Evolutionary conservation across 306 rosid species (phyloP), one percentile per base, ranked within the genome.

Genomic region (Vicia sativa): DNA sequence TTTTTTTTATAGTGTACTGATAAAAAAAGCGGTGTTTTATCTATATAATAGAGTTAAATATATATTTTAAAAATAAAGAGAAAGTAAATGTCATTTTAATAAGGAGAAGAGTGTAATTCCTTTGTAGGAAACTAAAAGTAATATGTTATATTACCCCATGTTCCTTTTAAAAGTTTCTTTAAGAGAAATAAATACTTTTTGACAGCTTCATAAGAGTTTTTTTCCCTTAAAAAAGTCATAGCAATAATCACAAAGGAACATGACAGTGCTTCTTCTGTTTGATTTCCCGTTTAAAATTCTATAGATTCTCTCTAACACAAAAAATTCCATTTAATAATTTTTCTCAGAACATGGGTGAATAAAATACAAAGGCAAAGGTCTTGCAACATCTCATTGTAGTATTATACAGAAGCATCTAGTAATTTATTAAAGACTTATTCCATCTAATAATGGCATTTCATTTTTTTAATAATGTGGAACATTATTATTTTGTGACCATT

Each of bases 361-460:
- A 34, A 34, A 34, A 46, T 11, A 13, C 62, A 59, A 57, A 13
- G 26, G 34, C 69, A 12, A 35, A 18, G 37, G 55, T 77, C 55
- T 35, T 16, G 49, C 35, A 71, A 39, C 41, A 65, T 58, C 65
- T 50, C 71, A 45, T n/a, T 29, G 16, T 41, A 48, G 55, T 16
- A 8, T 3, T n/a, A 6, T 14, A 8, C 9, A 45, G 29, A 52
- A 19, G 29, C 31, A 10, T 52, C 57, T 52, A 52, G 21, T 21
- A 52, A 19, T 21, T 52, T 45, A 43, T 0, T n/a, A 14, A 14
- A 45, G 21, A 45, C 52, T 45, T 14, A 7, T 45, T 45, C 52
- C 19, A 14, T n/a, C 52, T 45, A 45, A n/a, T 45, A 14, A 8
- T 45, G 1, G 52, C 2, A 45, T 45, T 45, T 43, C 7, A 13